Evolutionary conservation across 345 rosid species (phyloP).

Genomic region (Salix exigua): DNA sequence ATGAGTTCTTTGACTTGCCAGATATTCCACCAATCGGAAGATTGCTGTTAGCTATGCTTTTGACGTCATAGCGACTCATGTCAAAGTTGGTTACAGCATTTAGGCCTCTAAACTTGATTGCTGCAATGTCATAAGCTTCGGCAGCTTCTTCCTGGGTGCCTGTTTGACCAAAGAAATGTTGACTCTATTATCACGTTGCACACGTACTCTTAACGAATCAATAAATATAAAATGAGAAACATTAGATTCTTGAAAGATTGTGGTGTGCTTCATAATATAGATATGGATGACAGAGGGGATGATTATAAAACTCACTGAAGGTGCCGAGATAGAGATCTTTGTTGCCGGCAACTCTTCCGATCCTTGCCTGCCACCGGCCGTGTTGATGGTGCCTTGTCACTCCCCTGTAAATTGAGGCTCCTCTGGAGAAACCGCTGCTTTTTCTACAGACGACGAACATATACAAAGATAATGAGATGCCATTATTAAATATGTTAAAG

Average conservation of each 20-base stretch:
- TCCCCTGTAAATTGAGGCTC: constrained; percentile 95
- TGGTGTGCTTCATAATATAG: neutral
- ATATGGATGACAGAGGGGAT: neutral
- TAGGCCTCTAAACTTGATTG: constrained; percentile 84
- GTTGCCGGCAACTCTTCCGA: constrained; percentile 96
- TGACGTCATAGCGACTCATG: constrained; percentile 89
- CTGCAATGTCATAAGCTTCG: constrained; percentile 70
- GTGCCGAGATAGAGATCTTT: constrained; percentile 98
- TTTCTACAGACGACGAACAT: constrained; percentile 35
- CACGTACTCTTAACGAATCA: neutral
- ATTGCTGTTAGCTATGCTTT: constrained; percentile 72
- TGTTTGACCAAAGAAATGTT: constrained; percentile 16
- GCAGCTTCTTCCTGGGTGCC: constrained; percentile 88
- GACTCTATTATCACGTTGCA: neutral
- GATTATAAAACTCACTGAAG: constrained; percentile 52
- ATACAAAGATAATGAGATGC: neutral
- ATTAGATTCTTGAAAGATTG: neutral
- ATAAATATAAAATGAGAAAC: neutral
- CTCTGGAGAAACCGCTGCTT: constrained; percentile 97
- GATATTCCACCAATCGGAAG: constrained; percentile 79
- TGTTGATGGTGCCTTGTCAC: constrained; percentile 99
- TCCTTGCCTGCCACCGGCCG: constrained; percentile 97
- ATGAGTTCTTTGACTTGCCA: constrained; percentile 37
- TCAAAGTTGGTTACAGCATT: constrained; percentile 93
- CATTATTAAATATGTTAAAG: neutral